Evolutionary conservation across 805 yeast species (phyloP), one percentile per base, ranked within the genome.

Genomic region (Sugiyamaella chiloensis): DNA sequence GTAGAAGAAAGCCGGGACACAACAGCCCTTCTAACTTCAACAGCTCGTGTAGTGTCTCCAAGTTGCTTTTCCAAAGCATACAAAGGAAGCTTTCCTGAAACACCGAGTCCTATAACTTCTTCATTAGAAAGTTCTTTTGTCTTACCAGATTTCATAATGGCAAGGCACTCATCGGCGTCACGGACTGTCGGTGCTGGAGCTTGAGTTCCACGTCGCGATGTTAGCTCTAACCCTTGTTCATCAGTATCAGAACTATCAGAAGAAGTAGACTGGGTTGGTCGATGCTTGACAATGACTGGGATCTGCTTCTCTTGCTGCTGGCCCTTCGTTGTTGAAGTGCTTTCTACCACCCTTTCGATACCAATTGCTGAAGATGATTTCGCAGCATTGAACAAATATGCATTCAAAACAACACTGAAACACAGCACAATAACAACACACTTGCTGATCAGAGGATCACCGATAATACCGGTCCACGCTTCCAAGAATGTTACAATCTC

Each of bases 31-130:
- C 99, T 90, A 47, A 93, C 84, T 37, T 77, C 75, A 56, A 93
- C 99, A 3, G 99, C 99, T 59, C 99, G 82, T 6, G 90, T 80
- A 51, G 83, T 87, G 63, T 93, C 93, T 24, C 75, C 85, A 51
- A 93, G 76, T 68, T 87, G 91, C 67, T 91, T 93, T 65, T 93
- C 99, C 53, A 93, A 76, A 0, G 98, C 96, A 64, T 93, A 93
- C 47, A 93, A 70, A 29, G 99, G 98, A 52, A 93, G 70, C 61
- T 86, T 86, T 29, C 95, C 95, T 2, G 75, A 68, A 8, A 79
- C 73, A 29, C 84, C 90, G 48, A 93, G 76, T 1, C 77, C 66
- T 1, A 83, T 76, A 53, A 93, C 79, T 68, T 93, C 96, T 40
- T 78, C 82, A 65, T 93, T 78, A 47, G 69, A 70, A 54, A 93